Evolutionary conservation across 129 eudicot genomes (phyloP).

Genomic region (Chrysanthemum lavandulifolium): DNA sequence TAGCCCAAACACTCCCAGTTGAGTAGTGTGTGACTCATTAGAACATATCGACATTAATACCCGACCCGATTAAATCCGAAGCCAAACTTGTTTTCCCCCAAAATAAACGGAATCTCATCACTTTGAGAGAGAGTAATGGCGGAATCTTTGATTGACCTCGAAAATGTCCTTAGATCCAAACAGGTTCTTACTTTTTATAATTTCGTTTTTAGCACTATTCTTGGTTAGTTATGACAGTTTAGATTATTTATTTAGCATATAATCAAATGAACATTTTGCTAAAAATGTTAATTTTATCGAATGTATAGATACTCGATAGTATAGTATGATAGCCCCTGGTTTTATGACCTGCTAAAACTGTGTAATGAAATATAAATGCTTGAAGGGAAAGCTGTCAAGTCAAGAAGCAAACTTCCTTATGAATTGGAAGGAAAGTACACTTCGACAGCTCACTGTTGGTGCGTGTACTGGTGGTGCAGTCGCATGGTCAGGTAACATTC

Average conservation of each 20-base stretch:
- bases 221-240: no score
- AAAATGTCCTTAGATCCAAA: conserved; percentile 50
- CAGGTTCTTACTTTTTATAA: conserved; percentile 30
- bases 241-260: no score
- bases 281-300: background rate
- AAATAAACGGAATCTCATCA: background rate
- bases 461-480: conserved; percentile 49
- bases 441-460: conserved; percentile 54
- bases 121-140: conserved; percentile 34
- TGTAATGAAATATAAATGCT: background rate
- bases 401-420: conserved; percentile 58
- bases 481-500: conserved; percentile 58
- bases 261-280: background rate
- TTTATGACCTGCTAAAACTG: no score
- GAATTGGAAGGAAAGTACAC: conserved; percentile 46
- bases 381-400: conserved; percentile 52
- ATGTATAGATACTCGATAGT: background rate
- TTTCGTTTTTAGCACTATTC: background rate
- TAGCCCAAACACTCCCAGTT: no score
- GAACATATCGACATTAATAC: no score
- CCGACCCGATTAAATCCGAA: no score
- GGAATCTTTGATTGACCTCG: conserved; percentile 54
- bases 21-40: no score
- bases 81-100: no score
- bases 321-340: background rate